Evolutionary conservation across 1,284 basidiomycete genomes (phyloP).

Genomic region (Pyrrhoderma noxium): DNA sequence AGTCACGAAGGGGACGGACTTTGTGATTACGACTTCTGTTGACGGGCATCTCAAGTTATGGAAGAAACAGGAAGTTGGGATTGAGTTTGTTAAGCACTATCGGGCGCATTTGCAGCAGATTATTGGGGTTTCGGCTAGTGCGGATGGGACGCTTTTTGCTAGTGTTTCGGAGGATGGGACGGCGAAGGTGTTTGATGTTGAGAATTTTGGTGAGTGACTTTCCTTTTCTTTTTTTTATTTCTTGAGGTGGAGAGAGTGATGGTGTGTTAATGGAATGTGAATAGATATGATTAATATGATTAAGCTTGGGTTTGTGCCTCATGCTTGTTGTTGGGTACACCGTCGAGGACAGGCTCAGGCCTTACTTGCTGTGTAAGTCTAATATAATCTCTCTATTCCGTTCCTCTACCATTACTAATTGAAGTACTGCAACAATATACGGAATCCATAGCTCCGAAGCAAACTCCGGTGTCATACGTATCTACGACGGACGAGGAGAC

Average conservation of each 20-base stretch:
- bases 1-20: conserved; percentile 85
- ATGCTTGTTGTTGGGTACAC: conserved; percentile 92
- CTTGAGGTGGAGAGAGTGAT: neutral
- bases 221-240: neutral
- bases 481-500: conserved; percentile 91
- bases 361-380: conserved; percentile 76
- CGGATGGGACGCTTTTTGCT: conserved; percentile 90
- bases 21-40: conserved; percentile 88
- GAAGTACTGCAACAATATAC: neutral
- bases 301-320: conserved; percentile 78
- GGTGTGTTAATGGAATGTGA: neutral
- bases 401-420: conserved; percentile 2
- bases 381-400: conserved; percentile 7
- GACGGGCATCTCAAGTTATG: conserved; percentile 97
- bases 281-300: conserved; percentile 99
- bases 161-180: conserved; percentile 80
- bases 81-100: conserved; percentile 93
- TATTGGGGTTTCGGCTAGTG: conserved; percentile 77
- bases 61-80: conserved; percentile 93
- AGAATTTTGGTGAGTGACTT: conserved; percentile 82
- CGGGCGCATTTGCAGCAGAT: conserved; percentile 85
- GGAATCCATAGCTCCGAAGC: conserved; percentile 67
- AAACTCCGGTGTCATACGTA: conserved; percentile 64
- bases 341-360: conserved; percentile 80
- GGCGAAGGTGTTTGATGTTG: conserved; percentile 94